Evolutionary conservation across 1,139 yeast genomes (phyloP), one percentile per base, ranked within the genome.

Genomic region (Ogataea hybrid): DNA sequence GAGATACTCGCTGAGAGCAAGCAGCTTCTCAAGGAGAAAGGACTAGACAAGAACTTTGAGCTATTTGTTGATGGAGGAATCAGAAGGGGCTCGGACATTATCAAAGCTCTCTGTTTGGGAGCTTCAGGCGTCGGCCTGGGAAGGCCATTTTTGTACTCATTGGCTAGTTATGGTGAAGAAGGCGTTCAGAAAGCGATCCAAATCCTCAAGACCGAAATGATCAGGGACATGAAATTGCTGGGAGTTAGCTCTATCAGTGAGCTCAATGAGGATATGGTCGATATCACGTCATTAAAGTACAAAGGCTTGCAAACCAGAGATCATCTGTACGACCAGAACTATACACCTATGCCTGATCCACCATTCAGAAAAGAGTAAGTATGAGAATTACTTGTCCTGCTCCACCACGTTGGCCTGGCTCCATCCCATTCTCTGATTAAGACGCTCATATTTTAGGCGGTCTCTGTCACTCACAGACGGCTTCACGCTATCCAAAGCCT

Each of bases 391-490:
- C 43, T 54, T 5, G 62, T 51, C 40, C 48, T 59, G 41, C 55
- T 59, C 65, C 64, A 60, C 36, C n/a, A 36, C 43, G 3, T 43
- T 53, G 4, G 65, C 51, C 41, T 53, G 61, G 38, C 59, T 59
- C 65, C 65, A 62, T 3, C 65, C 65, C 42, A 62, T 42, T 36
- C 65, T 46, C 42, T 52, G 59, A 32, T 62, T 63, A 34, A 62
- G 46, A 33, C 54, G 64, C 48, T 85, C 94, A 59, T 92, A 92
- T 55, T 83, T 85, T 28, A 69, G 59, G 49, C 97, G 76, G 57
- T 92, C 98, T 50, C 71, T 72, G 57, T 89, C 97, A 53, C 89
- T 82, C 3, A 92, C 98, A 63, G 96, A 86, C 1, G 98, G 97
- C 48, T 84, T 81, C n/a, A 92, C 87, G 49, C 78, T 78, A 27